Conservation (phyloP, 2,329 filamentous ascomycete species). For the Aspergillus sp. region DNA sequence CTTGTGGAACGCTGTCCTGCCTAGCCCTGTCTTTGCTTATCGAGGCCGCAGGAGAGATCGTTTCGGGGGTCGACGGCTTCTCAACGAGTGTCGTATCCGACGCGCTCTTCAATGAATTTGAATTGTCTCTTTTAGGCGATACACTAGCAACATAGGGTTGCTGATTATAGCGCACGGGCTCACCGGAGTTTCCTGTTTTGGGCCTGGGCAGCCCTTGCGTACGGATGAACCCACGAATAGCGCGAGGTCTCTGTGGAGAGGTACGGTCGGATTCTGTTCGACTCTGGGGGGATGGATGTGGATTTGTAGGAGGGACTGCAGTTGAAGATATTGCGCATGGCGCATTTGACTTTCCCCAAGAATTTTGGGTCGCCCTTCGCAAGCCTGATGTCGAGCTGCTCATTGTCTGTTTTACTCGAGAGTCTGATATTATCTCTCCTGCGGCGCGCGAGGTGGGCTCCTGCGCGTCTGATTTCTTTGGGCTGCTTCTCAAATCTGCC, state of each 20-base stretch:
- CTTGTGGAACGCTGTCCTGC: constrained; percentile 3
- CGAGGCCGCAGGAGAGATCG: constrained; percentile 6
- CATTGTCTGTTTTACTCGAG: constrained; percentile 29
- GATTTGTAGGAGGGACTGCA: constrained; percentile 17
- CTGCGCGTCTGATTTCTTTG: constrained; percentile 20
- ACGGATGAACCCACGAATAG: constrained; percentile 43
- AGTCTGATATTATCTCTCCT: constrained; percentile 32
- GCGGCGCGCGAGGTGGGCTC: constrained; percentile 23
- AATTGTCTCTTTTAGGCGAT: constrained; percentile 5
- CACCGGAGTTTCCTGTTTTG: constrained; percentile 28
- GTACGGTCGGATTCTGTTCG: constrained; percentile 9
- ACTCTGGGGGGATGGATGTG: constrained; percentile 14
- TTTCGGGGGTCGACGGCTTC: not conserved
- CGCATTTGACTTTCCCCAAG: constrained; percentile 26
- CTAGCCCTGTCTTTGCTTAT: constrained; percentile 5
- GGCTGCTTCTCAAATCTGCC: constrained; percentile 25
- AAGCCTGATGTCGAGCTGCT: constrained; percentile 30
- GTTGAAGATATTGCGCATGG: constrained; percentile 26
- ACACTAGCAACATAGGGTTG: constrained; percentile 2
- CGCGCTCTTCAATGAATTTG: constrained; percentile 10
- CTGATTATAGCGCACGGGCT: constrained; percentile 21
- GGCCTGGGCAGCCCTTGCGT: constrained; percentile 33
- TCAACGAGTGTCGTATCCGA: constrained; percentile 8
- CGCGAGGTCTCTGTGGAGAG: constrained; percentile 19
- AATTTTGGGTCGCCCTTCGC: constrained; percentile 28